phyloP scores from a whole-genome alignment of 768 basidiomycete genomes.

The Artomyces pyxidatus region DNA sequence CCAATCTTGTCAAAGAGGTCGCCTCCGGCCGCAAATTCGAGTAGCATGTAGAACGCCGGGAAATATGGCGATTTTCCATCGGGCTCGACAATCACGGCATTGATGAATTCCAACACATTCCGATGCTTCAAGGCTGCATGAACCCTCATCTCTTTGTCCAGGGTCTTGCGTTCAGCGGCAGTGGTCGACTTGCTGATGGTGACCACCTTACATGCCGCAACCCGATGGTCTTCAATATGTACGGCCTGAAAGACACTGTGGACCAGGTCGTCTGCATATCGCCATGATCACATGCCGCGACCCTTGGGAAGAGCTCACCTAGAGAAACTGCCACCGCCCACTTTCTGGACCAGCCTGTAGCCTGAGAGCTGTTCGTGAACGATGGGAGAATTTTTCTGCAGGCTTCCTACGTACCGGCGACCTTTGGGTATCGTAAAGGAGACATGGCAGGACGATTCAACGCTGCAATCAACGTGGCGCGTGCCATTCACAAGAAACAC shows the following conservation, averaged over 20 bases:
- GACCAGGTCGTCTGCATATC: not conserved
- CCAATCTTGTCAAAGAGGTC: slow-evolving; percentile 99
- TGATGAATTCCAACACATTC: slow-evolving; percentile 79
- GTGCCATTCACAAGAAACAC: no score
- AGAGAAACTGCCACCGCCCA: slow-evolving; percentile 86
- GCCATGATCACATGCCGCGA: not conserved
- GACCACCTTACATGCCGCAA: slow-evolving; percentile 87
- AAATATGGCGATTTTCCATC: slow-evolving; percentile 45
- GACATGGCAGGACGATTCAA: slow-evolving; percentile 7
- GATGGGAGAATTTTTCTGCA: not conserved
- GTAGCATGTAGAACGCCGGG: slow-evolving; percentile 84
- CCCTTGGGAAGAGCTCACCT: slow-evolving; percentile 34
- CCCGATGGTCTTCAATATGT: slow-evolving; percentile 50
- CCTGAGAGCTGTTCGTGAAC: slow-evolving; percentile 33
- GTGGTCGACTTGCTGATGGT: slow-evolving; percentile 53
- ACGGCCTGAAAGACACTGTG: slow-evolving; percentile 78
- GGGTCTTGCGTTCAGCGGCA: slow-evolving; percentile 62
- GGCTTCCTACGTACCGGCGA: slow-evolving; percentile 3
- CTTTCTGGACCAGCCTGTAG: slow-evolving; percentile 61
- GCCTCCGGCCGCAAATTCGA: slow-evolving; percentile 89
- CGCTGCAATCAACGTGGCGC: no score
- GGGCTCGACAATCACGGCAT: slow-evolving; percentile 65
- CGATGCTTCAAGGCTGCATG: slow-evolving; percentile 72
- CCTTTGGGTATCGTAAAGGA: slow-evolving; percentile 12
- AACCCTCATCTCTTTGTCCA: slow-evolving; percentile 90